These are phyloP conservation scores for Botrytis tulipae DNA, from an alignment of 2,329 filamentous ascomycete species.

Conservation along the genomic window DNA sequence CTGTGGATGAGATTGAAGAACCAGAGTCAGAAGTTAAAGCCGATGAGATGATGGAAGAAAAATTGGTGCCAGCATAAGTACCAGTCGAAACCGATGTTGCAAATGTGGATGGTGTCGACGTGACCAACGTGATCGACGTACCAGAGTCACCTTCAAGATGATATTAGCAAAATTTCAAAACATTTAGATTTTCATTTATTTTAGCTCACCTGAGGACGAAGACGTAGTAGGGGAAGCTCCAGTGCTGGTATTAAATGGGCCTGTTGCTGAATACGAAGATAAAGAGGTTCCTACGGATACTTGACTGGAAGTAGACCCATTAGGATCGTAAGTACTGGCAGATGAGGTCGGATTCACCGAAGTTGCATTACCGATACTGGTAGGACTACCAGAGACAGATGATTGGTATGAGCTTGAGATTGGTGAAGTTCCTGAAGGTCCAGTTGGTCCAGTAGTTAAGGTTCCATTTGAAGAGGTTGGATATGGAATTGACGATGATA, in stretches of 20 bases:
- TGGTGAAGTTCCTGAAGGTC: constrained; percentile 14
- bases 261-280: constrained; percentile 5
- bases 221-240: not conserved
- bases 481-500: constrained; percentile 21
- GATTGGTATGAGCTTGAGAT: constrained; percentile 10
- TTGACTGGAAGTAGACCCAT: constrained; percentile 15
- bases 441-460: constrained; percentile 17
- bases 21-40: constrained; percentile 10
- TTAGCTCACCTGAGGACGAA: constrained; percentile 10
- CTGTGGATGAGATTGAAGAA: not conserved
- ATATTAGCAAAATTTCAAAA: not conserved
- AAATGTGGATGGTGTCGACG: constrained; percentile 23
- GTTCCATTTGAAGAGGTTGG: constrained; percentile 23
- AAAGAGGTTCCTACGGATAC: not conserved
- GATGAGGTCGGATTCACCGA: not conserved
- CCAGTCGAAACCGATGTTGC: constrained; percentile 22
- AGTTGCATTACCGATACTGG: constrained; percentile 1
- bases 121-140: constrained; percentile 17
- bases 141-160: constrained; percentile 14
- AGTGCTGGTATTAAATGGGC: constrained; percentile 7
- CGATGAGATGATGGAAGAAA: constrained; percentile 7
- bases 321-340: constrained; percentile 1
- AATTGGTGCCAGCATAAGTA: constrained; percentile 9
- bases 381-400: not conserved
- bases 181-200: no score